Evolutionary conservation across 331 rosid genomes (phyloP).

Genomic region (Malus hybrid): DNA sequence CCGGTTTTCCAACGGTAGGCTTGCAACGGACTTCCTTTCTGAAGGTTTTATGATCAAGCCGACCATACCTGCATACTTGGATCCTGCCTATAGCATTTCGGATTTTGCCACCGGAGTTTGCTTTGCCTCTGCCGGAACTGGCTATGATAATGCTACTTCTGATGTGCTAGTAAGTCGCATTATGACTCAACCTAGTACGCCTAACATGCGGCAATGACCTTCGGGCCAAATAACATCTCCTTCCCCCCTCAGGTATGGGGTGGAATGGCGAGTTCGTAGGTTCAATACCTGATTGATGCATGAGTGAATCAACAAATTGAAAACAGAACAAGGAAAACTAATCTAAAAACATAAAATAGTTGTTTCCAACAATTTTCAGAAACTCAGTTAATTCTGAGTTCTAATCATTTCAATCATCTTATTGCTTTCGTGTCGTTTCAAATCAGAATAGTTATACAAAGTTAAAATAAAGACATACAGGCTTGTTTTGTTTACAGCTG

Average conservation of each 20-base stretch:
- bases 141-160: conserved; percentile 45
- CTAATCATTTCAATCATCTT: not conserved
- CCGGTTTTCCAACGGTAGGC: conserved; percentile 38
- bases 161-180: conserved; percentile 35
- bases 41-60: conserved; percentile 37
- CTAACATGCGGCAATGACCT: not conserved
- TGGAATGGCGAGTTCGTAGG: not conserved
- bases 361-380: not conserved
- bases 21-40: conserved; percentile 40
- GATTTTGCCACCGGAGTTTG: conserved; percentile 43
- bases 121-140: conserved; percentile 54
- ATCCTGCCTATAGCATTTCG: conserved; percentile 24
- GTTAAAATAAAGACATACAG: not conserved
- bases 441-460: not conserved
- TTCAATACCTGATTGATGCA: not conserved
- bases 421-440: not conserved
- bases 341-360: not conserved
- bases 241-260: not conserved
- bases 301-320: not conserved
- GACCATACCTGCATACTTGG: conserved; percentile 39
- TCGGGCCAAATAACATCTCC: not conserved
- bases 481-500: not conserved
- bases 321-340: not conserved
- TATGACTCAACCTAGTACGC: not conserved
- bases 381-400: not conserved